phyloP scores from a whole-genome alignment of 371 early-diverging fungal genomes.

The Syncephalastrum racemosum region DNA sequence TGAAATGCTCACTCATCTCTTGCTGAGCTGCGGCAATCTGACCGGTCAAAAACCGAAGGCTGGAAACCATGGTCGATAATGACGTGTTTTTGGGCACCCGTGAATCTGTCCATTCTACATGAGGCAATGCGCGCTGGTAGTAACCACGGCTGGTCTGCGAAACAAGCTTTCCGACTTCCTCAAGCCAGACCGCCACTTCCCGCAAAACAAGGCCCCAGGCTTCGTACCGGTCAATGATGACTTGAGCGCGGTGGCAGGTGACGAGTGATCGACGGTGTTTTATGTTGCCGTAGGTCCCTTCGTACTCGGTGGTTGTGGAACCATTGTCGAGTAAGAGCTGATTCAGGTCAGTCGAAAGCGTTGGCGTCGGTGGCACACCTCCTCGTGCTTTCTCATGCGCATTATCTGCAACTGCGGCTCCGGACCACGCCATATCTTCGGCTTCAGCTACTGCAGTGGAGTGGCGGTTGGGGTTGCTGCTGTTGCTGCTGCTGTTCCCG shows the following conservation, averaged over 20 bases:
- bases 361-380: too few species aligned
- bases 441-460: too few species aligned
- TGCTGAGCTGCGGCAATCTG: conserved; percentile 31
- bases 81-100: neutral
- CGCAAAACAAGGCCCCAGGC: conserved; percentile 28
- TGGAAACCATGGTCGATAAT: conserved; percentile 1
- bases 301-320: too few species aligned
- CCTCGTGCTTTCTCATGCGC: too few species aligned
- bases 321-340: too few species aligned
- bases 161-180: conserved; percentile 28
- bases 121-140: conserved; percentile 24
- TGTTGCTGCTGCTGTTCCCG: too few species aligned
- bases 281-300: too few species aligned
- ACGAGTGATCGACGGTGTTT: conserved; percentile 1
- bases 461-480: too few species aligned
- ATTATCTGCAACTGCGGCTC: too few species aligned
- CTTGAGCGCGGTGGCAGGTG: conserved; percentile 30
- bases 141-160: conserved; percentile 30
- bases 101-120: conserved; percentile 17
- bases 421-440: too few species aligned
- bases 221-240: conserved; percentile 30
- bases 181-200: conserved; percentile 29
- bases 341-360: too few species aligned
- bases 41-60: conserved; percentile 25
- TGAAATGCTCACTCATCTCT: conserved; percentile 3